phyloP scores from a whole-genome alignment of 179 eudicot genomes.

The Carnegiea gigantea region DNA sequence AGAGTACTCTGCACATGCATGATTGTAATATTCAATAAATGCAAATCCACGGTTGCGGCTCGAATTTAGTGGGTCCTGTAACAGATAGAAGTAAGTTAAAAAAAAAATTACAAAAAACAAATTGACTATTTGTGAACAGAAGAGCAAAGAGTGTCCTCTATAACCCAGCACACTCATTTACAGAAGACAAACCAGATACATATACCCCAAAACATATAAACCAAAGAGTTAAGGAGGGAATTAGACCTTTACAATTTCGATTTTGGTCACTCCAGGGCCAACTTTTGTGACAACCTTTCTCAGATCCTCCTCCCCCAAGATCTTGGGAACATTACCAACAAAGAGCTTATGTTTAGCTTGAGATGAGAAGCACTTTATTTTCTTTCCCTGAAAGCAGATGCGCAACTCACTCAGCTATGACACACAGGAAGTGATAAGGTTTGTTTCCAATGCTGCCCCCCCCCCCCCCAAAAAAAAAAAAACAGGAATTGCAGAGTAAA shows the following conservation, averaged over 20 bases:
- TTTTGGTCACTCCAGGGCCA: conserved; percentile 74
- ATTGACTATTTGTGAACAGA: not conserved
- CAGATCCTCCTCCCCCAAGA: conserved; percentile 74
- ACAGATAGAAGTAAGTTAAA: not conserved
- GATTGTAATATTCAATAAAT: conserved; percentile 92
- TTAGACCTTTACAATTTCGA: conserved; percentile 77
- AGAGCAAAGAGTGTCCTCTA: not conserved
- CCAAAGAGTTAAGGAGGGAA: not conserved
- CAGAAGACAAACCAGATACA: not conserved
- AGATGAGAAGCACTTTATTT: conserved; percentile 76
- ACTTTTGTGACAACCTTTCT: conserved; percentile 56
- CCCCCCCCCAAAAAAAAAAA: too few species aligned
- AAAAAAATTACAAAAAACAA: too few species aligned
- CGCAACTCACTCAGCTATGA: not conserved
- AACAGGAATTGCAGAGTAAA: too few species aligned
- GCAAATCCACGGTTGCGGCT: conserved; percentile 91
- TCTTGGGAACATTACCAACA: conserved; percentile 82
- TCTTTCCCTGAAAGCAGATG: conserved; percentile 62
- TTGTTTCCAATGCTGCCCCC: not conserved
- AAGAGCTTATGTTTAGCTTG: conserved; percentile 90
- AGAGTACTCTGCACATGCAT: conserved; percentile 97
- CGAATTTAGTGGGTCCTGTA: conserved; percentile 81
- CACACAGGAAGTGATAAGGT: not conserved
- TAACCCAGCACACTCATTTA: conserved; percentile 1
- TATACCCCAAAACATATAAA: not conserved